Conservation (phyloP, 177 flowering plant species). For the Vitis hybrid region DNA sequence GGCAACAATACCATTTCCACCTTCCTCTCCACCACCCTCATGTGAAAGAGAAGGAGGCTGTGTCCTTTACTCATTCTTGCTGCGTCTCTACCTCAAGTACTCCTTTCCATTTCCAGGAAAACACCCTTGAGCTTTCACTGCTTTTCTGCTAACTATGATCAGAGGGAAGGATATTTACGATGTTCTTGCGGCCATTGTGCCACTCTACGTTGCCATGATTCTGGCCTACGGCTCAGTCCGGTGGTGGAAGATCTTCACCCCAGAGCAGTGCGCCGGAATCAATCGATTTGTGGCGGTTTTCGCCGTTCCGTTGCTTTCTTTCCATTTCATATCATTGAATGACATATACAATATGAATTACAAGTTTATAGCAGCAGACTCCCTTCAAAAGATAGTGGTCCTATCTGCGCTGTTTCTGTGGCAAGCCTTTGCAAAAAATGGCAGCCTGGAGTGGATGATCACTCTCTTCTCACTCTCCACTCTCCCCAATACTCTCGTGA, state of each 20-base stretch:
- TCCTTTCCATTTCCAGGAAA: no score
- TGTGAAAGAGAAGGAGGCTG: no score
- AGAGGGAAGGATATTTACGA: slow-evolving; percentile 54
- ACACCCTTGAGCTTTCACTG: no score
- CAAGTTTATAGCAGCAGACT: slow-evolving; percentile 59
- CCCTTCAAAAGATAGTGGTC: slow-evolving; percentile 50
- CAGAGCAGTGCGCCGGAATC: slow-evolving; percentile 65
- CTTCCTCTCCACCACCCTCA: no score
- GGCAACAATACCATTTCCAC: no score
- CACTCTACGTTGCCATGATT: slow-evolving; percentile 60
- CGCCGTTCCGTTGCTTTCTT: slow-evolving; percentile 60
- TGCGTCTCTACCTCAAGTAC: no score
- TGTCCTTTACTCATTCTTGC: no score
- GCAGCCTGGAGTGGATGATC: slow-evolving; percentile 51
- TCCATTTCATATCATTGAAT: slow-evolving; percentile 59
- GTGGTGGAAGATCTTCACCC: slow-evolving; percentile 69
- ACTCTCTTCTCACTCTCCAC: slow-evolving; percentile 61
- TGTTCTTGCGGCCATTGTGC: slow-evolving; percentile 54
- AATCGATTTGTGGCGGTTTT: slow-evolving; percentile 62
- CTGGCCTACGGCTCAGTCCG: slow-evolving; percentile 60
- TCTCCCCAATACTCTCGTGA: slow-evolving; percentile 63
- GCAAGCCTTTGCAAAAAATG: slow-evolving; percentile 28
- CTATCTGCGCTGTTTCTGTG: slow-evolving; percentile 46
- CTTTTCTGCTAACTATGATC: slow-evolving; percentile 29
- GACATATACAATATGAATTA: slow-evolving; percentile 60